Percentiles rank a stretch among this genome's conserved stretches.
phyloP scores from a whole-genome alignment of 2,329 filamentous ascomycete species.

The Fusarium scirpi region DNA sequence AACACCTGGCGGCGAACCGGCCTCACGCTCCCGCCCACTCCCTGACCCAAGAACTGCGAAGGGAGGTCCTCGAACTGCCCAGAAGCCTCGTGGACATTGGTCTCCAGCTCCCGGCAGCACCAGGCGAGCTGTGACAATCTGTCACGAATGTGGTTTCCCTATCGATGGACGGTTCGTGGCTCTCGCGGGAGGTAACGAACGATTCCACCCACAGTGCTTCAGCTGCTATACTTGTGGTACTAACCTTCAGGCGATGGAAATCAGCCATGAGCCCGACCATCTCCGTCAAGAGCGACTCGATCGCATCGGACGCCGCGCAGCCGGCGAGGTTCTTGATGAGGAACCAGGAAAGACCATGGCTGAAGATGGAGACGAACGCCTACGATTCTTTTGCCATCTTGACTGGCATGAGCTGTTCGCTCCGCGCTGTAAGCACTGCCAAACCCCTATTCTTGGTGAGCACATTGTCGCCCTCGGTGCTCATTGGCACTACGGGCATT shows the following conservation, averaged over 20 bases:
- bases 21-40: conserved; percentile 51
- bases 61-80: conserved; percentile 52
- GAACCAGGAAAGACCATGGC: conserved; percentile 72
- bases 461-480: conserved; percentile 92
- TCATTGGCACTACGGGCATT: conserved; percentile 98
- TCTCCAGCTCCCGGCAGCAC: conserved; percentile 63
- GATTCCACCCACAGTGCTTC: conserved; percentile 96
- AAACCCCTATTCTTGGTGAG: conserved; percentile 94
- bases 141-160: conserved; percentile 83
- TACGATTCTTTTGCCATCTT: conserved; percentile 96
- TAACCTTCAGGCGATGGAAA: conserved; percentile 91
- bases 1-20: conserved; percentile 57
- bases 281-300: conserved; percentile 78
- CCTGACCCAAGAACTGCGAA: conserved; percentile 58
- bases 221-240: conserved; percentile 89
- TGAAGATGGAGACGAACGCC: conserved; percentile 77
- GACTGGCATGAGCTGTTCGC: conserved; percentile 97
- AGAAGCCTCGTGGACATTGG: conserved; percentile 67
- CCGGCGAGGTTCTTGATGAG: conserved; percentile 70
- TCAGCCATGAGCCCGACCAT: conserved; percentile 88
- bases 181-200: conserved; percentile 75
- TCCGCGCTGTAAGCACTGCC: conserved; percentile 94
- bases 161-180: conserved; percentile 93
- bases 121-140: conserved; percentile 74
- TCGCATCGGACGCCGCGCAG: conserved; percentile 73